These are phyloP conservation scores for Pulveroboletus sp. DNA, from an alignment of 768 basidiomycete species.

Conservation along the genomic window DNA sequence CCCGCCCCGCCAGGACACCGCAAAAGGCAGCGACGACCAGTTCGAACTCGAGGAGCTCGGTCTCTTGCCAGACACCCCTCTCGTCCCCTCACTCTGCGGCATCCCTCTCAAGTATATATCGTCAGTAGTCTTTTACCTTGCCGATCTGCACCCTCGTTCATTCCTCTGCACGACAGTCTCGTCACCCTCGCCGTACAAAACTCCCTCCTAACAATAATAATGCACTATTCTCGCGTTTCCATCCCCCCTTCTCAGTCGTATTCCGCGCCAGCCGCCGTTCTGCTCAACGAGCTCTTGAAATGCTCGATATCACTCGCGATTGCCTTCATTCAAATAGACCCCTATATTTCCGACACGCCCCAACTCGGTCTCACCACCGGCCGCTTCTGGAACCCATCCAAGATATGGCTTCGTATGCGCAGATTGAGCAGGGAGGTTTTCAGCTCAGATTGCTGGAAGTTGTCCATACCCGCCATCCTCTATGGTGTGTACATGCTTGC, in stretches of 20 bases:
- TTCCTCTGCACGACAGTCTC: slow-evolving; percentile 40
- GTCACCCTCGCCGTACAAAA: slow-evolving; percentile 91
- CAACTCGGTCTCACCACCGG: slow-evolving; percentile 29
- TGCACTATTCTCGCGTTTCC: slow-evolving; percentile 93
- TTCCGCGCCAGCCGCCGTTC: slow-evolving; percentile 90
- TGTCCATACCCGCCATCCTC: slow-evolving; percentile 93
- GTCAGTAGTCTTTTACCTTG: slow-evolving; percentile 39
- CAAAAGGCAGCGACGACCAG: slow-evolving; percentile 34
- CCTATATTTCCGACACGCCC: slow-evolving; percentile 26
- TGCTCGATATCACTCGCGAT: slow-evolving; percentile 81
- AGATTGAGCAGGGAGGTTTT: slow-evolving; percentile 67
- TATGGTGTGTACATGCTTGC: slow-evolving; percentile 49
- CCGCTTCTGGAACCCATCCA: slow-evolving; percentile 35
- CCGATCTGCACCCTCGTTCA: not conserved
- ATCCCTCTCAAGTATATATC: slow-evolving; percentile 77
- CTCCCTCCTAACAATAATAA: slow-evolving; percentile 83
- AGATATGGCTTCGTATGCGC: slow-evolving; percentile 44
- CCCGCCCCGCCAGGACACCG: slow-evolving; percentile 13
- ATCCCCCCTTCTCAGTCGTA: slow-evolving; percentile 72
- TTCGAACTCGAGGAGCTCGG: slow-evolving; percentile 44
- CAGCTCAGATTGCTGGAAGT: slow-evolving; percentile 92
- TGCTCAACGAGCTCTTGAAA: slow-evolving; percentile 92
- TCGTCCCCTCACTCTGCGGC: slow-evolving; percentile 57
- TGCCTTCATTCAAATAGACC: slow-evolving; percentile 65
- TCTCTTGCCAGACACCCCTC: slow-evolving; percentile 33